Evolutionary conservation across 495 filamentous ascomycete genomes (phyloP).

Genomic region (Xylaria castorea): DNA sequence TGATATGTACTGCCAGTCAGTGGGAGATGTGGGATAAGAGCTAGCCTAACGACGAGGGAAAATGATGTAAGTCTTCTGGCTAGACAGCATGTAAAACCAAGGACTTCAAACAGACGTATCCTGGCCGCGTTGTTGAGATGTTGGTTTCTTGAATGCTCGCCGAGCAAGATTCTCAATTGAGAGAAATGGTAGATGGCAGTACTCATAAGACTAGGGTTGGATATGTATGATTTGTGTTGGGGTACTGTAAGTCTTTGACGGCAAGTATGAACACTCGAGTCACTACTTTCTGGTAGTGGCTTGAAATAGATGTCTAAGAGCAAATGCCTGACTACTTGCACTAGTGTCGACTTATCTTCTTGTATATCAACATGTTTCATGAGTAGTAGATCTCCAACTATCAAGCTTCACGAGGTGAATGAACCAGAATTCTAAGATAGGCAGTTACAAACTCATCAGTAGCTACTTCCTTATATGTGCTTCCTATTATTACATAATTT

Average conservation of each 20-base stretch:
- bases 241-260: background rate
- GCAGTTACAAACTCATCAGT: background rate
- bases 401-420: background rate
- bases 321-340: background rate
- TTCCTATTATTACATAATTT: background rate
- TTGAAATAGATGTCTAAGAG: background rate
- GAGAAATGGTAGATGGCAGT: background rate
- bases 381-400: background rate
- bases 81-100: background rate
- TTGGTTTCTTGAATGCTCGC: background rate
- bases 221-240: background rate
- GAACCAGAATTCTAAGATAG: background rate
- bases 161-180: background rate
- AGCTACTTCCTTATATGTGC: background rate
- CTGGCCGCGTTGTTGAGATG: background rate
- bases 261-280: background rate
- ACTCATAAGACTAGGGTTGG: background rate
- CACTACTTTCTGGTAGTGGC: background rate
- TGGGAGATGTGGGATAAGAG: background rate
- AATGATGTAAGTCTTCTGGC: background rate
- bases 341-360: background rate
- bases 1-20: background rate
- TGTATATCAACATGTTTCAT: background rate
- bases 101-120: background rate
- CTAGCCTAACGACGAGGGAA: background rate